Evolutionary conservation across 306 rosid species (phyloP).

Genomic region (Echinosophora koreensis): DNA sequence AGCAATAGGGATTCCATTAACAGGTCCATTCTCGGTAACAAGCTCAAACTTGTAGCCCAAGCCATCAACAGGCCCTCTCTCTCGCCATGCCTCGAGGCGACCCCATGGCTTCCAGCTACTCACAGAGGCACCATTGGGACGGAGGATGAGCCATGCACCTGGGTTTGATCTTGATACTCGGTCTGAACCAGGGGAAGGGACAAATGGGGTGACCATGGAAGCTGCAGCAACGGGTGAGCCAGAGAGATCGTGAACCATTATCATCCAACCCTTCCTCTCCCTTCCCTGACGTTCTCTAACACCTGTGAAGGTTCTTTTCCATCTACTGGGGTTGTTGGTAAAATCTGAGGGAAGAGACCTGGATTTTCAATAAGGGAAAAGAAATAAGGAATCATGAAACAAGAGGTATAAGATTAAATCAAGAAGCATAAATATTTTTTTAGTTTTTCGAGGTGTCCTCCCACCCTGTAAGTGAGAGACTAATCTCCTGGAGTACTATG

Average conservation of each 20-base stretch:
- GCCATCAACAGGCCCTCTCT: constrained; percentile 79
- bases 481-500: no score
- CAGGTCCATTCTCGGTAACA: constrained; percentile 64
- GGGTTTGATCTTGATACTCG: constrained; percentile 91
- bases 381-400: not conserved
- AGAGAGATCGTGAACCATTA: constrained; percentile 84
- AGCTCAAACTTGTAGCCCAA: constrained; percentile 92
- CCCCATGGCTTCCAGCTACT: constrained; percentile 99
- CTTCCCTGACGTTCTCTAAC: constrained; percentile 67
- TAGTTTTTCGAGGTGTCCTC: no score
- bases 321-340: constrained; percentile 58
- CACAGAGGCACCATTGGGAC: constrained; percentile 71
- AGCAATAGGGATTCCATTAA: constrained; percentile 66
- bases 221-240: constrained; percentile 95
- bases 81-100: constrained; percentile 91
- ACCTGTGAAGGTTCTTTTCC: constrained; percentile 70
- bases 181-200: constrained; percentile 83
- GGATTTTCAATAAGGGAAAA: constrained; percentile 8
- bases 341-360: constrained; percentile 75
- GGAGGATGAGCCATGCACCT: constrained; percentile 95
- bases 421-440: not conserved
- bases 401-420: not conserved
- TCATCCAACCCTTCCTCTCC: constrained; percentile 97
- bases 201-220: constrained; percentile 92
- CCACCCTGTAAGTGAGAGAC: no score